Percentiles rank a stretch among this genome's conserved stretches.
Evolutionary conservation across 345 rosid species (phyloP).

Genomic region (Orychophragmus violaceus): DNA sequence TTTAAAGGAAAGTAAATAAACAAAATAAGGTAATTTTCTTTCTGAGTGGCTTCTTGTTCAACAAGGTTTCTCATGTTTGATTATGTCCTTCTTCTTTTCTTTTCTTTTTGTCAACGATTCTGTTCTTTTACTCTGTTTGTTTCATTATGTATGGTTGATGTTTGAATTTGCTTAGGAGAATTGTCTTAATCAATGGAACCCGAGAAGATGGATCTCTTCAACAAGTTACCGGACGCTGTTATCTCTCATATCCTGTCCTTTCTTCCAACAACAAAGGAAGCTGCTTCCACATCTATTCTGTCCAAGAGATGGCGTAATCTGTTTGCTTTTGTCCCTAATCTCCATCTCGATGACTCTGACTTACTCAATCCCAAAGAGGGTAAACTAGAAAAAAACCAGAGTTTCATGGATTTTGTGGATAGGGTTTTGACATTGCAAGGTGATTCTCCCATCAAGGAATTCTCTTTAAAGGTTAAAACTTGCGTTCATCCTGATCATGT

Average conservation of each 20-base stretch:
- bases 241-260: conserved; percentile 17
- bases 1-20: neutral
- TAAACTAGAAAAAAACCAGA: no score
- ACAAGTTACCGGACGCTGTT: conserved; percentile 6
- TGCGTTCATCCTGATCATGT: conserved; percentile 3
- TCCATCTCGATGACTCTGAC: conserved; percentile 8
- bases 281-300: conserved; percentile 19
- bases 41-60: neutral
- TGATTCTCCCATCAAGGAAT: neutral
- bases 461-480: conserved; percentile 6
- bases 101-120: neutral
- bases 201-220: conserved; percentile 9
- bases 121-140: neutral
- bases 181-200: neutral
- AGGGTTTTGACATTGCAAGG: conserved; percentile 8
- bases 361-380: neutral
- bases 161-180: neutral
- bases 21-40: neutral
- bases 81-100: neutral
- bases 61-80: no score
- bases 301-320: conserved; percentile 19
- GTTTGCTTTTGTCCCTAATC: conserved; percentile 13
- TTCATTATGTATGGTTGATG: neutral
- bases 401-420: conserved; percentile 14
- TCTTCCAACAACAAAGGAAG: conserved; percentile 14